Base-by-base conservation (phyloP, 495 filamentous ascomycete species). In the Xylaria scruposa region DNA sequence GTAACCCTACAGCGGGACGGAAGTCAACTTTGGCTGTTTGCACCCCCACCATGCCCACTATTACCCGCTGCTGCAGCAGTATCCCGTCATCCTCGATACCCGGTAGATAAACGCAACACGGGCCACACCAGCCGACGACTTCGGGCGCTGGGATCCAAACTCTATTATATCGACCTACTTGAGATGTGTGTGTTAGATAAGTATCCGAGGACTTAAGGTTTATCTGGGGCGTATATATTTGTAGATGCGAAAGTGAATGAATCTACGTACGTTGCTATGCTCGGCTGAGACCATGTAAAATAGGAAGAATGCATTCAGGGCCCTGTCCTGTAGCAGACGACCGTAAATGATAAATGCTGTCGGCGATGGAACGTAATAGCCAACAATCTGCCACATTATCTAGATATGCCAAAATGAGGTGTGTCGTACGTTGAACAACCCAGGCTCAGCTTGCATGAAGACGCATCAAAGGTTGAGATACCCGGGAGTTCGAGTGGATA, bases 1-100 rank as follows among this genome's bases (percentile, higher is more conserved):
- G 4, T 82, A 81, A 38, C 36, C 3, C 10, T 42, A 42, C 38
- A 80, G 72, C 13, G 81, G 79, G 44, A 78, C 15, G 53, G 49
- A 56, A 44, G 64, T 40, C 36, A 17, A 56, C 65, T 54, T 56
- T 56, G 7, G 49, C 33, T 38, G 58, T 38, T 36, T 60, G 58
- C 58, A 38, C 31, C 70, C 70, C 70, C 70, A 59, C 70, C 17
- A n/a, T 29, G n/a, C 70, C 70, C 67, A 71, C 70, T 66, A 67
- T 71, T 66, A 71, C 53, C 70, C 70, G 70, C 62, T 38, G 70
- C 47, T 70, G 59, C 68, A 31, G 68, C 36, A 40, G 47, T 21
- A 40, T 42, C 17, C 38, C 38, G 26, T 54, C 59, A n/a, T 59
- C 17, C 26, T 38, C 36, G 40, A 29, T 63, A 17, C 38, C 59